Percentiles rank a stretch among this genome's conserved stretches.
These are phyloP conservation scores for Cyclotella cryptica DNA, from an alignment of 108 stramenopile species.

Conservation along the genomic window DNA sequence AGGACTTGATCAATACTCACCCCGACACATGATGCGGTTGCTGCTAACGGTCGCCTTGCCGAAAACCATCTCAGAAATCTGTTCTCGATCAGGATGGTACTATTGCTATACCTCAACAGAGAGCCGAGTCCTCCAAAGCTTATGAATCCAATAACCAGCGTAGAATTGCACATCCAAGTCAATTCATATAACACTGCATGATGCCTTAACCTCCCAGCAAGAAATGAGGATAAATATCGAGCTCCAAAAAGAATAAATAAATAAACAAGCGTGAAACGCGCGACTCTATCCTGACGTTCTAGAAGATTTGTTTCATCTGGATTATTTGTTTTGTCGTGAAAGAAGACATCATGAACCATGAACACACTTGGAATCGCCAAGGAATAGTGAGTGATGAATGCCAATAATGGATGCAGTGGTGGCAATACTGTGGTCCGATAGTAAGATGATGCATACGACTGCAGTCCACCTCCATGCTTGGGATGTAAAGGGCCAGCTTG, in stretches of 20 bases:
- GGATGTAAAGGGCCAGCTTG: conserved; percentile 55
- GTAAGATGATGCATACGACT: neutral
- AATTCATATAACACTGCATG: conserved; percentile 65
- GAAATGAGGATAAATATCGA: conserved; percentile 51
- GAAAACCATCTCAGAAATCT: conserved; percentile 18
- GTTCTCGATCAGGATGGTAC: neutral
- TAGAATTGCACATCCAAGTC: conserved; percentile 78
- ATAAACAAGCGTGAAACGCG: conserved; percentile 49
- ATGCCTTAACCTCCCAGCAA: conserved; percentile 37
- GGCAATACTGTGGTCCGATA: neutral
- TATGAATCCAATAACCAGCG: conserved; percentile 59
- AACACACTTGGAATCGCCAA: conserved; percentile 45
- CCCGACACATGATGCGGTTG: conserved; percentile 66
- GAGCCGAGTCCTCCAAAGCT: conserved; percentile 41
- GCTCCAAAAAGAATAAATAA: conserved; percentile 44
- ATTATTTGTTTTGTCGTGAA: neutral
- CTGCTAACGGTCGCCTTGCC: conserved; percentile 61
- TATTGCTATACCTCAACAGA: neutral
- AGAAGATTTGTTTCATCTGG: neutral
- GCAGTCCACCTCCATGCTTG: conserved; percentile 55
- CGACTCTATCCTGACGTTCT: conserved; percentile 15
- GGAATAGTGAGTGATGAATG: conserved; percentile 65
- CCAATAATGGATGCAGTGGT: conserved; percentile 61
- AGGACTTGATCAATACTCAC: conserved; percentile 84
- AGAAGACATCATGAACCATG: conserved; percentile 56